phyloP scores from a whole-genome alignment of 2,329 filamentous ascomycete species.

The Madurella fahalii region DNA sequence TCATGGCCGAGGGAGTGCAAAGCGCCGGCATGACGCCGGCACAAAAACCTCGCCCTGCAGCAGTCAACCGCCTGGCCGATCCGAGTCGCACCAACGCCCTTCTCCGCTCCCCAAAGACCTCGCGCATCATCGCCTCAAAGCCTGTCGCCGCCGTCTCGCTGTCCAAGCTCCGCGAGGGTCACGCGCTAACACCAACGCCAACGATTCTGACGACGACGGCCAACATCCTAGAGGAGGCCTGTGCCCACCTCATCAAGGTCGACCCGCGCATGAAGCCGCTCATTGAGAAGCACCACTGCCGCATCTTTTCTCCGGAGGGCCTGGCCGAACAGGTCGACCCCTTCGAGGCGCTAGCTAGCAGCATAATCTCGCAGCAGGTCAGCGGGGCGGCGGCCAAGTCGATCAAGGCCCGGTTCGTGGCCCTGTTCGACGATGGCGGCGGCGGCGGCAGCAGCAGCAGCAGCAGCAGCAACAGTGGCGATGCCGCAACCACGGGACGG shows the following conservation, averaged over 20 bases:
- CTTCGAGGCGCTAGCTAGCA: slow-evolving; percentile 75
- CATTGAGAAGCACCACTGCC: slow-evolving; percentile 71
- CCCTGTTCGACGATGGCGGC: slow-evolving; percentile 55
- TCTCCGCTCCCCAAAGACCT: slow-evolving; percentile 67
- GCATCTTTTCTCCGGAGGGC: slow-evolving; percentile 74
- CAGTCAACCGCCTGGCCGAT: slow-evolving; percentile 54
- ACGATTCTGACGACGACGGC: slow-evolving; percentile 65
- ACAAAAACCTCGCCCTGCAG: slow-evolving; percentile 39
- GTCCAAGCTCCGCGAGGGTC: slow-evolving; percentile 36
- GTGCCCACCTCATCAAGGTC: slow-evolving; percentile 66
- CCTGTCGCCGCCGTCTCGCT: slow-evolving; percentile 36
- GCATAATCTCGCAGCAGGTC: slow-evolving; percentile 95
- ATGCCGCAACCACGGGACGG: slow-evolving; percentile 2
- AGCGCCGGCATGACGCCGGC: slow-evolving; percentile 11
- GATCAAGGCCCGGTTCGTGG: slow-evolving; percentile 82
- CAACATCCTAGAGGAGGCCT: slow-evolving; percentile 70
- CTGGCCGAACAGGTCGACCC: slow-evolving; percentile 84
- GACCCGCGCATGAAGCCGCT: slow-evolving; percentile 69
- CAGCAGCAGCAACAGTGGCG: slow-evolving; percentile 5
- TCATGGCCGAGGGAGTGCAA: slow-evolving; percentile 33
- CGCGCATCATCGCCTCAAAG: slow-evolving; percentile 46
- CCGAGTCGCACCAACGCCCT: slow-evolving; percentile 65
- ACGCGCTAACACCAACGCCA: slow-evolving; percentile 23
- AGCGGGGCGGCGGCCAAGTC: slow-evolving; percentile 85
- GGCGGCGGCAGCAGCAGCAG: slow-evolving; percentile 25